Evolutionary conservation across 768 basidiomycete species (phyloP).

Genomic region (Auriscalpium orientale): DNA sequence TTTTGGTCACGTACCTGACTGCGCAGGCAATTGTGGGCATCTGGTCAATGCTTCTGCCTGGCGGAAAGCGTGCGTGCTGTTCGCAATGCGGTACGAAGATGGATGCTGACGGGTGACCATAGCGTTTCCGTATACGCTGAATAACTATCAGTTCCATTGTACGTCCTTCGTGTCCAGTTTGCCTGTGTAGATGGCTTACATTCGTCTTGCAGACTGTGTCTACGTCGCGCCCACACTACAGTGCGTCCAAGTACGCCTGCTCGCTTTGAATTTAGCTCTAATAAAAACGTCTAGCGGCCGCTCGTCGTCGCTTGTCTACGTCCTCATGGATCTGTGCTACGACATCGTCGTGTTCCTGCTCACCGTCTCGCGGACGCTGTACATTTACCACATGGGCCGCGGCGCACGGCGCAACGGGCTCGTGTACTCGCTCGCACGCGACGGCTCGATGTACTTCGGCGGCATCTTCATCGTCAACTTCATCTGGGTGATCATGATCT

Average conservation of each 20-base stretch:
- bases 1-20: constrained; percentile 1
- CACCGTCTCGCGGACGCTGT: constrained; percentile 11
- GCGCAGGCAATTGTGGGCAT: constrained; percentile 7
- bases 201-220: too few relatives aligned
- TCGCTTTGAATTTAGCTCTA: too few relatives aligned
- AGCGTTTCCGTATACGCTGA: constrained; percentile 5
- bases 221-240: too few relatives aligned
- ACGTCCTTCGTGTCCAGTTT: background rate
- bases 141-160: constrained; percentile 15
- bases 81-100: background rate
- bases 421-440: constrained; percentile 3
- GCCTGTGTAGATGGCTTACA: too few relatives aligned
- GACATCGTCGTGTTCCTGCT: constrained; percentile 13
- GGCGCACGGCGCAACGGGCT: background rate
- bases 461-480: constrained; percentile 12
- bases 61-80: constrained; percentile 3
- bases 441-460: constrained; percentile 12
- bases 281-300: background rate
- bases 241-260: too few relatives aligned
- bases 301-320: constrained; percentile 7
- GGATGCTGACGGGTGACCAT: too few relatives aligned
- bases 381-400: constrained; percentile 1
- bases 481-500: constrained; percentile 14
- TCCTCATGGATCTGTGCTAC: constrained; percentile 13
- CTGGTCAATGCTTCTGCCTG: constrained; percentile 9